Base-by-base conservation (phyloP, 2,329 filamentous ascomycete species). In the Aspergillus costaricaensis region DNA sequence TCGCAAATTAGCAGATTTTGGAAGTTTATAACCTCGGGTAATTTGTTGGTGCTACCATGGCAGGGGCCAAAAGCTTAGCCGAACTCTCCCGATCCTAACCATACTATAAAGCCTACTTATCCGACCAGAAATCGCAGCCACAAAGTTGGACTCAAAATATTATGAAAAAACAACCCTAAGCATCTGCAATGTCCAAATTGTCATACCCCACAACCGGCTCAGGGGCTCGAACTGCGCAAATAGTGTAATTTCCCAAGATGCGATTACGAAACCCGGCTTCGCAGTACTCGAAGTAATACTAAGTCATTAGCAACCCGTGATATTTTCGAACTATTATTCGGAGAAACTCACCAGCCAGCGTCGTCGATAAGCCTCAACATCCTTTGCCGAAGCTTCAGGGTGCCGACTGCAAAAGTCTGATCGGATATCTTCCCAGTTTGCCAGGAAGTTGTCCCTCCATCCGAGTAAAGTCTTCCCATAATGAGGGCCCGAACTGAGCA, bases 271-370 rank as follows among this genome's bases (percentile, higher is more conserved):
- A 91, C 0, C 88, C 89, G 41, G 88, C 88, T 72, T 91, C 89
- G 63, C 88, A 91, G 71, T 91, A 91, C 21, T 84, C 81, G 74
- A 91, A 92, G 72, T 91, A 92, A 69, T 91, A 92, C 80, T 86
- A n/a, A 12, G 14, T 14, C 1, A 17, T 43, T 48, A 41, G 23
- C 21, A 19, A 57, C 43, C 67, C 62, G 65, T 54, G 44, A 50
- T 12, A 27, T 32, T 10, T 6, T 27, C 9, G 17, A 30, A 39
- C 2, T 2, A 10, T 4, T 38, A 53, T 19, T 15, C 5, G 23
- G 15, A 5, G 27, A 55, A 60, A 68, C 85, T 83, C 25, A 59
- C 57, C 80, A 90, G 83, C 89, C 89, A 92, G 72, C 91, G 91
- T 64, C 85, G 81, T 69, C 82, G 83, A 69, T 91, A 92, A 2